Conservation (phyloP, 1,284 basidiomycete genomes). For the Sporisorium graminicola region DNA sequence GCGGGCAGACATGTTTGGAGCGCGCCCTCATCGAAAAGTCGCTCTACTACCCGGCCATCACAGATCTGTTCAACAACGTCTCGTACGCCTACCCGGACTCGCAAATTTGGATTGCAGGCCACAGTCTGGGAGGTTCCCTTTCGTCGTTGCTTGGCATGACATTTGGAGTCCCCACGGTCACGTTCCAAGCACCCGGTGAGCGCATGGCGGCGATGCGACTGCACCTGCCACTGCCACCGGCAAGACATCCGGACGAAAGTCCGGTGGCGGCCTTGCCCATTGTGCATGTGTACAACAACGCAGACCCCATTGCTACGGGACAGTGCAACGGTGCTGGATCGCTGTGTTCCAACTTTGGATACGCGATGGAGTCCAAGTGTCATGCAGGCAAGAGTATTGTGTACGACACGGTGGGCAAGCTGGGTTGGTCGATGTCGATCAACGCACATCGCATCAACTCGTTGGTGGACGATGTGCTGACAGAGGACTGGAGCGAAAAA, state of each 20-base stretch:
- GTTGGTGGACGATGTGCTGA: constrained; percentile 80
- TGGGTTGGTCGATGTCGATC: constrained; percentile 85
- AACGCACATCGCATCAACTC: constrained; percentile 82
- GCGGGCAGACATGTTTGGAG: constrained; percentile 85
- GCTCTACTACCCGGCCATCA: constrained; percentile 94
- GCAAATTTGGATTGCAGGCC: constrained; percentile 92
- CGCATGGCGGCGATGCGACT: constrained; percentile 84
- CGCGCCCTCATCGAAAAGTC: constrained; percentile 82
- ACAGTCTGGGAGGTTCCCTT: constrained; percentile 88
- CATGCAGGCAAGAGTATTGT: constrained; percentile 86
- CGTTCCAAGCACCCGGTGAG: constrained; percentile 93
- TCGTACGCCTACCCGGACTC: constrained; percentile 92
- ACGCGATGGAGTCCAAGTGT: constrained; percentile 73
- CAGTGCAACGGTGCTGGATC: constrained; percentile 63
- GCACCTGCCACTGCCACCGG: constrained; percentile 81
- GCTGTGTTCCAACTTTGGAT: constrained; percentile 66
- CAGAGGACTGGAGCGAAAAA: constrained; percentile 80
- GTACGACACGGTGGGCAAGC: constrained; percentile 87
- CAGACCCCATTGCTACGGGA: constrained; percentile 76
- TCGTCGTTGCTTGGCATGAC: constrained; percentile 88
- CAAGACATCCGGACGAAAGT: constrained; percentile 47
- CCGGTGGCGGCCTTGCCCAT: constrained; percentile 67
- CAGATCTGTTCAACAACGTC: constrained; percentile 72
- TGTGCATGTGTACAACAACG: constrained; percentile 83
- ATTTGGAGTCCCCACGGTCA: constrained; percentile 89